Evolutionary conservation across 306 rosid species (phyloP), one percentile per base, ranked within the genome.

Genomic region (Coriaria nepalensis): DNA sequence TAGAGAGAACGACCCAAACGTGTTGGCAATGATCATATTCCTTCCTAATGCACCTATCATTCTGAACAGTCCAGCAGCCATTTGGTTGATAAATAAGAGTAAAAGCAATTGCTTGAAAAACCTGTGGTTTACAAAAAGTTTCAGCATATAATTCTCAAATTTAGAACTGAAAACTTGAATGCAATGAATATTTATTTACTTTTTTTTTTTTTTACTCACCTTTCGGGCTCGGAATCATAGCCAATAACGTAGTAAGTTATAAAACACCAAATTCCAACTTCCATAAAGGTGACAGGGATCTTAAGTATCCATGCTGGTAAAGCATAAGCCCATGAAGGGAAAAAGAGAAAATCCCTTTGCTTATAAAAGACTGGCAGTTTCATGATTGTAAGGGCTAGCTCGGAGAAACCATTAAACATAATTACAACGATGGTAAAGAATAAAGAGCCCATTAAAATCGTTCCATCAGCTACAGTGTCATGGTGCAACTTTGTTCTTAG

Each of bases 331-430:
- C 73, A 72, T 35, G 73, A 73, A n/a, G 78, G 78, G 49, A 61
- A 67, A 49, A 72, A 67, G n/a, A 45, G 36, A 41, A 72, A 36
- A 36, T 62, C 78, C 8, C 54, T 43, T 40, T 67, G 72, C 44
- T 67, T 67, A 46, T 69, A 52, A 14, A 69, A 55, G 49, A 55
- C 61, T 62, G 34, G 43, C 48, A 84, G 71, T 66, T 92, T 73
- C 15, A 72, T 50, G 61, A 78, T 64, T 35, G 86, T 84, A 83
- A 84, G 52, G 56, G 75, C 46, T 53, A 84, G 55, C 73, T 84
- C 94, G 2, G 94, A 83, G 63, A 80, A 68, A n/a, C 94, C 94
- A 66, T 80, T 83, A 12, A 76, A 75, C 60, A 80, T 64, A 64
- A 84, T 78, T 49, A 86, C 73, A 40, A 78, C 40, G 33, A 84